Base-by-base conservation (phyloP, 495 filamentous ascomycete genomes). In the Lasiosphaeria hispida region DNA sequence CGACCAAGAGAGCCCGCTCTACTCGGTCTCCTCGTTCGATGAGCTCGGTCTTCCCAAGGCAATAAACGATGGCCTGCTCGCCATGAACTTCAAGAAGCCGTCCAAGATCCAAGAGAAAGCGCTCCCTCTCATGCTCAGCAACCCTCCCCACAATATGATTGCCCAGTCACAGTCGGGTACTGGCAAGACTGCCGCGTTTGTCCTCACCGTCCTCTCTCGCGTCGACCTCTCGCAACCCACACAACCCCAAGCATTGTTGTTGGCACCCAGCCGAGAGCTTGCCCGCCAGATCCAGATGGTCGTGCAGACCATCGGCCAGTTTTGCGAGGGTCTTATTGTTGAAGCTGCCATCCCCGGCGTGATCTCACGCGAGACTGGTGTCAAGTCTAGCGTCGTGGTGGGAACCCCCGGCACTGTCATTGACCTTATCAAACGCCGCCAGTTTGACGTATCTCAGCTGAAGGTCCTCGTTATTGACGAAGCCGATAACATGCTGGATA, bases 81-180 rank as follows among this genome's bases (percentile, higher is more conserved):
- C 83, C 48, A 88, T 97, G 87, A 88, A 88, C 74, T 97, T 96
- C 80, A 83, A 83, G 64, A 96, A 95, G 72, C 94, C 94, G 0
- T 97, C 93, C 30, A 97, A 97, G 76, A 92, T 98, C 66, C 94
- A 98, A 74, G 94, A 96, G 71, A 86, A 84, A 53, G 93, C 93
- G 1, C 79, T 98, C 3, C 95, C 94, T 14, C 80, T 98, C 15
- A 85, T 98, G 56, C 80, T 98, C 59, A 66, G 75, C 60, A 82
- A 96, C 63, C 92, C 92, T 13, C 88, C 93, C 0, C 81, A 76
- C 41, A 97, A 97, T 72, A 86, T 97, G 79, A 93, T 99, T 58
- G 94, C 91, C 17, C 95, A 99, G 70, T 97, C 94, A 30, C 95
- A 99, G 74, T 98, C 95, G 4, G 95, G 95, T 59, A 99, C 95